Base-by-base conservation (phyloP, 352 stramenopile genomes). In the Globisporangium acanthophoron region DNA sequence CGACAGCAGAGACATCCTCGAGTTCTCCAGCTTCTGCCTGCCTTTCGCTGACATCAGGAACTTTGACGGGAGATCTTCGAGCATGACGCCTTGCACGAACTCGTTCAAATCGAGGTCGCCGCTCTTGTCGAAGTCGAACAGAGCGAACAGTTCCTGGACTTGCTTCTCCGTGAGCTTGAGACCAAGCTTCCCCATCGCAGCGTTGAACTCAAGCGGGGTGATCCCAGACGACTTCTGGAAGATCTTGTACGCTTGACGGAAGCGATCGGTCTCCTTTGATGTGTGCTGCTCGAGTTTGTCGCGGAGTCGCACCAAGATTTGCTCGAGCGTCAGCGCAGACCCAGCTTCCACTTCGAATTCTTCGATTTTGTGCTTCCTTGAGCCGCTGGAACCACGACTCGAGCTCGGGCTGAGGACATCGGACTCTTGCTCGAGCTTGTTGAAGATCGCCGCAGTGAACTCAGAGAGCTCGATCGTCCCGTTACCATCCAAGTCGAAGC, bases 31-130 rank as follows among this genome's bases (percentile, higher is more conserved):
- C 31, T 74, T 73, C 41, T 80, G 76, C 8, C 70, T 66, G 58
- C 88, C 76, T 41, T 85, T 82, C 27, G 81, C 53, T 0, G 71
- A 72, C 29, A 71, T 65, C 79, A 76, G 87, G 45, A 81, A 73
- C 21, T 77, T 75, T 16, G 73, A 73, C 5, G 82, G 80, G 37
- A 70, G 62, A 54, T 92, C 82, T 61, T 92, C 80, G 6, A 90
- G 66, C 70, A 87, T 83, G 20, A 90, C 73, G 7, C 83, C 83
- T 61, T 90, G 78, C 15, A 91, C 76, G 59, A 92, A 89, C 54
- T 92, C 82, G 54, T 88, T 92, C 45, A 92, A 61, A 52, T 91
- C 78, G 13, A 92, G 54, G 27, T 90, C 83, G 21, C 83, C 83
- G 55, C 70, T 88, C 37, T 88, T 80, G 59, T 92, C 80, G 29